Conservation (phyloP, 768 basidiomycete genomes). For the Porpolomopsis calyptriformis region DNA sequence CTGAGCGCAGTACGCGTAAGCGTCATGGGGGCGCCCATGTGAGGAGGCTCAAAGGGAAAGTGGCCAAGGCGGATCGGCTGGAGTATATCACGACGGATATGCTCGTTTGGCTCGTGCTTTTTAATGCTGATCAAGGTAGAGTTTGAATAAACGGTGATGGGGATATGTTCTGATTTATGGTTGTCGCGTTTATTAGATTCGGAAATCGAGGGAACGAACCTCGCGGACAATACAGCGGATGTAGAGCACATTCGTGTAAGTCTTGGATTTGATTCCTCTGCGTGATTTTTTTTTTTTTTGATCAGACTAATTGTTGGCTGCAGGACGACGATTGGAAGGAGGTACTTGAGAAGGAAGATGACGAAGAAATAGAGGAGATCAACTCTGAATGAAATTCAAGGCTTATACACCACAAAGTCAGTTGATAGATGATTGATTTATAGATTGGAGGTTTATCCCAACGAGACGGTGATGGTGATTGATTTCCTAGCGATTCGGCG, state of each 20-base stretch:
- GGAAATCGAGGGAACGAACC: constrained; percentile 15
- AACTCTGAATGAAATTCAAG: no score
- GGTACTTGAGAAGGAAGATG: no score
- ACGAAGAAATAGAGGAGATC: no score
- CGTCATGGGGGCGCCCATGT: neutral
- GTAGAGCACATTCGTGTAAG: neutral
- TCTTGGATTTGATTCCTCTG: no score
- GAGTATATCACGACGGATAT: constrained; percentile 14
- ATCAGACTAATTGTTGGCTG: no score
- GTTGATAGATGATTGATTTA: no score
- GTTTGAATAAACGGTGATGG: neutral
- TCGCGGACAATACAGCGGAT: constrained; percentile 10
- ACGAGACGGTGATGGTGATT: no score
- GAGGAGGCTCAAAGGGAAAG: constrained; percentile 9
- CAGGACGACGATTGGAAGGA: no score
- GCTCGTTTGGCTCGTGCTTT: constrained; percentile 17
- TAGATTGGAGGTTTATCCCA: no score
- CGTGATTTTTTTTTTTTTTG: no score
- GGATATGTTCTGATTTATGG: neutral
- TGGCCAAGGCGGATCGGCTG: constrained; percentile 14
- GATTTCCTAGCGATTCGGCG: no score
- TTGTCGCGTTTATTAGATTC: constrained; percentile 9
- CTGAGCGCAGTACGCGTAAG: constrained; percentile 1
- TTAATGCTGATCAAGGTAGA: constrained; percentile 14
- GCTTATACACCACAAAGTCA: no score